Conservation (phyloP, 2,329 filamentous ascomycete genomes). For the Aspergillus ibericus region DNA sequence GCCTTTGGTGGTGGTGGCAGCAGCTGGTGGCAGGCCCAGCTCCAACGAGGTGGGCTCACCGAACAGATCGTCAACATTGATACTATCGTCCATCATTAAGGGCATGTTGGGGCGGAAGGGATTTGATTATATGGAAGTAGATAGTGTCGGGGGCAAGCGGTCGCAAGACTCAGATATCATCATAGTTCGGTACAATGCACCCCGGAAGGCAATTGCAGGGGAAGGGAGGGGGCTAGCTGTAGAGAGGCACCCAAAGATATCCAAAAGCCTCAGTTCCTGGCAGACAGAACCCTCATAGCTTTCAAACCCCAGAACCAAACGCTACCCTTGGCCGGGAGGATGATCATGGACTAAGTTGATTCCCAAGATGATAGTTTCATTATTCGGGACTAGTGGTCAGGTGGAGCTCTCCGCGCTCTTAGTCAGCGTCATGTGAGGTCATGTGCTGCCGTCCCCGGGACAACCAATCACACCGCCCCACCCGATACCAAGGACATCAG, state of each 20-base stretch:
- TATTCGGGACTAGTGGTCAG: slow-evolving; percentile 5
- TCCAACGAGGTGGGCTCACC: slow-evolving; percentile 61
- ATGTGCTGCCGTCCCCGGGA: slow-evolving; percentile 20
- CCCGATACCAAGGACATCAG: neutral
- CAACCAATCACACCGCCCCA: slow-evolving; percentile 21
- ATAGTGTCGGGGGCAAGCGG: neutral
- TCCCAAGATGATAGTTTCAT: slow-evolving; percentile 5
- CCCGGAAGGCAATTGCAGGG: neutral
- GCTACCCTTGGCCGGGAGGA: neutral
- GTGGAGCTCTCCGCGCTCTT: slow-evolving; percentile 15
- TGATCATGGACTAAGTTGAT: neutral
- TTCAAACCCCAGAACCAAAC: neutral
- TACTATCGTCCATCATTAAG: slow-evolving; percentile 57
- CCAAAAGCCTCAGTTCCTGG: neutral
- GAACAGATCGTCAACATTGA: slow-evolving; percentile 73
- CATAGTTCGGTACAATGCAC: slow-evolving; percentile 10
- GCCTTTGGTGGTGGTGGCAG: slow-evolving; percentile 59
- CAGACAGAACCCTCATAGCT: neutral
- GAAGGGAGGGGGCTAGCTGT: neutral
- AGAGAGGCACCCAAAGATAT: neutral
- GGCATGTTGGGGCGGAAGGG: slow-evolving; percentile 39
- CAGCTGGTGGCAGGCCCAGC: slow-evolving; percentile 56
- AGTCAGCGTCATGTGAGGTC: slow-evolving; percentile 23
- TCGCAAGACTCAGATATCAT: slow-evolving; percentile 14
- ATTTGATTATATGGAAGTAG: neutral